Evolutionary conservation across 805 yeast species (phyloP), one percentile per base, ranked within the genome.

Genomic region (Ogataea pignaliae): DNA sequence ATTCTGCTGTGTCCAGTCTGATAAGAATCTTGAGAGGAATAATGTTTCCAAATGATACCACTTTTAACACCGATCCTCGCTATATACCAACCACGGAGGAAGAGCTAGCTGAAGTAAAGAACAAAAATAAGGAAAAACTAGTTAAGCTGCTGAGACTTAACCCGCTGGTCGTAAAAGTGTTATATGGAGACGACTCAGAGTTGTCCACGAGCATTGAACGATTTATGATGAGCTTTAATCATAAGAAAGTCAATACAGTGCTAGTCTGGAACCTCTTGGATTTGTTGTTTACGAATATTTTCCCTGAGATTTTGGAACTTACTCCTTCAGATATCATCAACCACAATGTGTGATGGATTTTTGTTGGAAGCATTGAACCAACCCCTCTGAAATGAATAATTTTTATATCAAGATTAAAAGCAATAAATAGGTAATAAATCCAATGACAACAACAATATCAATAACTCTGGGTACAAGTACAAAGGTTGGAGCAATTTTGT

Each of bases 201-300:
- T 37, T 53, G 3, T 42, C 43, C 2, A 3, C 18, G 3, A 50
- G 53, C 10, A 29, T 55, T 57, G 45, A 56, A 12, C 32, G 29
- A 5, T 63, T 75, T 32, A 47, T 71, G 29, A 58, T 62, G 18
- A 47, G 62, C 9, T 67, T 71, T 37, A 56, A 61, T 13, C 60
- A 69, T 38, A 65, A 65, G 40, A 50, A 63, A 10, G 60, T 75
- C 37, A 77, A 76, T 54, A 70, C 72, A 50, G 62, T 71, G 15
- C 53, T 78, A 41, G 45, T 72, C 6, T 68, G 70, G 56, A 65
- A 62, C 35, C 17, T 76, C 0, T 15, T 74, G 32, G 81, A 77
- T 50, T 60, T 72, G 34, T 13, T 72, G 0, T 51, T 76, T 8
- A 55, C 68, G 11, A 63, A 66, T 42, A 28, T 71, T 16, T 61